Base-by-base conservation (phyloP, 257 asterid genomes). In the Petunia secreta region DNA sequence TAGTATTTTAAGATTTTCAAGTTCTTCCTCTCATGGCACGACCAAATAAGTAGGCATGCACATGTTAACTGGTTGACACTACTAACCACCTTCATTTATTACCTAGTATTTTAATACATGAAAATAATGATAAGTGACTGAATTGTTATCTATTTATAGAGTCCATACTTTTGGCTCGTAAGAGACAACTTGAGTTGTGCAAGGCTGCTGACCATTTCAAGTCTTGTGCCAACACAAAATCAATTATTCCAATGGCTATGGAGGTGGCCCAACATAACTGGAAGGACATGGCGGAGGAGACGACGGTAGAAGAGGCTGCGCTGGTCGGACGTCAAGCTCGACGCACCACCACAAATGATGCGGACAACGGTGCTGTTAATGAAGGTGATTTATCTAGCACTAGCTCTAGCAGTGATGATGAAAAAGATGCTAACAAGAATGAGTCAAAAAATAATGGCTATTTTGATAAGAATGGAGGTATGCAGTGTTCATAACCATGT, bases 391-490 rank as follows among this genome's bases (percentile, higher is more conserved):
- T 25, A 25, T 25, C 25, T 25, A 25, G 25, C 25, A 25, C 25
- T 25, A 25, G 25, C 25, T 25, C 25, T 25, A 25, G 25, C 25
- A 25, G 25, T 25, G 25, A 25, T 25, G 25, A 25, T 25, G 25
- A 25, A 25, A 25, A 52, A 8, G 80, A 16, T 16, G 9, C 7
- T 39, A 57, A 66, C 8, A 82, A 53, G 38, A 82, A 57, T n/a
- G 8, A 50, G 34, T 15, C 74, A 2, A 80, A 68, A 43, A 77
- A 82, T 46, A 81, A 80, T 25, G 84, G 83, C 55, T 83, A 83
- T 77, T 75, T 85, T 36, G 88, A 89, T 78, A 71, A 84, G 7
- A 79, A 57, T 41, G 63, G 82, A 82, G 90, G 95, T 91, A 80
- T 71, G 60, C 4, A 34, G 25, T 9, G 44, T 44, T 8, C 43